phyloP scores from a whole-genome alignment of 1,284 basidiomycete genomes.

The Lignosus rhinocerotis region DNA sequence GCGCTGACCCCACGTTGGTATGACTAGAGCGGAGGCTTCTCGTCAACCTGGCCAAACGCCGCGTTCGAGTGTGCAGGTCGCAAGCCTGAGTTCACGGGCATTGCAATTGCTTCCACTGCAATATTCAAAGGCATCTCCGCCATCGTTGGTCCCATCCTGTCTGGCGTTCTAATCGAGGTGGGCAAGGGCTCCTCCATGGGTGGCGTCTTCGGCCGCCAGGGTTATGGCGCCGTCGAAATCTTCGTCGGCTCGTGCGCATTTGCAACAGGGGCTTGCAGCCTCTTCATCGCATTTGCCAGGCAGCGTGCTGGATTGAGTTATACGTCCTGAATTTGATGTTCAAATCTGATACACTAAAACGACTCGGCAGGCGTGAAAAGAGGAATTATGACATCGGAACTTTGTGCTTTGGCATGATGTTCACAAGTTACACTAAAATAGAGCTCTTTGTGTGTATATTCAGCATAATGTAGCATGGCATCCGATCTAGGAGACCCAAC shows the following conservation, averaged over 20 bases:
- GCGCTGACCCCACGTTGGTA: background rate
- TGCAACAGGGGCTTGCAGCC: slow-evolving; percentile 22
- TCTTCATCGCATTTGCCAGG: slow-evolving; percentile 22
- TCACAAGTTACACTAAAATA: background rate
- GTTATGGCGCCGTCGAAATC: slow-evolving; percentile 29
- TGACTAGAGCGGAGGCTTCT: slow-evolving; percentile 29
- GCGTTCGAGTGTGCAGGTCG: slow-evolving; percentile 29
- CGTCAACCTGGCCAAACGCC: slow-evolving; percentile 27
- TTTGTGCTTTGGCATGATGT: background rate
- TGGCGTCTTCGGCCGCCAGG: slow-evolving; percentile 25
- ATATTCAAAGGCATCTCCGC: slow-evolving; percentile 29
- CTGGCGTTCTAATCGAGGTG: slow-evolving; percentile 26
- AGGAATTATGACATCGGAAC: background rate
- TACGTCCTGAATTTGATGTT: background rate
- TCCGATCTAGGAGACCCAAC: background rate
- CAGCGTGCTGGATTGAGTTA: slow-evolving; percentile 2
- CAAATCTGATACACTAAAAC: background rate
- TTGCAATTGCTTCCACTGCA: slow-evolving; percentile 27
- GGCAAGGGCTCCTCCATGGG: slow-evolving; percentile 20
- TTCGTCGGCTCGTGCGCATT: slow-evolving; percentile 31
- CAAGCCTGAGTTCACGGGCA: slow-evolving; percentile 27
- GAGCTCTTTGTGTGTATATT: background rate
- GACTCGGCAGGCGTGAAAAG: background rate
- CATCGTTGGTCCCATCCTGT: slow-evolving; percentile 27
- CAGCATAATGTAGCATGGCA: background rate